These are phyloP conservation scores for Boletus edulis DNA, from an alignment of 768 basidiomycete genomes.

Conservation along the genomic window DNA sequence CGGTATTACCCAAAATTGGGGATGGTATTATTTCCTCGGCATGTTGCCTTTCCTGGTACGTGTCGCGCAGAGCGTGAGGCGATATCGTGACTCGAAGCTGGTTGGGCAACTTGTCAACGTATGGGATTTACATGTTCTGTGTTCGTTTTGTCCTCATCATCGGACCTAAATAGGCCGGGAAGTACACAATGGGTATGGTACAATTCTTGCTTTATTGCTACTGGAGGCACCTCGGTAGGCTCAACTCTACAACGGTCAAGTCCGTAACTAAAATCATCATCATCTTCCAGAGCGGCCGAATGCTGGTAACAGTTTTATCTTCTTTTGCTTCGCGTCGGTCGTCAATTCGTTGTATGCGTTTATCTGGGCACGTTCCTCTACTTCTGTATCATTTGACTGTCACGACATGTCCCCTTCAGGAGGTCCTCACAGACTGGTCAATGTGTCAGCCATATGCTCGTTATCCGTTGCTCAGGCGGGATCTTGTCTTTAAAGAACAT, in stretches of 20 bases:
- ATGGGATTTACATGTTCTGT: constrained; percentile 19
- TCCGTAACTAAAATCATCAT: not conserved
- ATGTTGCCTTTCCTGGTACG: constrained; percentile 73
- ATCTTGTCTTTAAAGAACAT: constrained; percentile 68
- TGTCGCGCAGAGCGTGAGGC: constrained; percentile 81
- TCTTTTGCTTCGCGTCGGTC: constrained; percentile 66
- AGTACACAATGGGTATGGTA: constrained; percentile 70
- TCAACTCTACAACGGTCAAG: not conserved
- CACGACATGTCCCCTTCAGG: constrained; percentile 42
- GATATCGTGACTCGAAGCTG: constrained; percentile 76
- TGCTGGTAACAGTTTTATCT: constrained; percentile 51
- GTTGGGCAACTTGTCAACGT: constrained; percentile 88
- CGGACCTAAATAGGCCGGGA: constrained; percentile 62
- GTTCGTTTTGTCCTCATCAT: not conserved
- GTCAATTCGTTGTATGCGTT: constrained; percentile 68
- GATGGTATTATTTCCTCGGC: constrained; percentile 54
- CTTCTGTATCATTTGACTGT: not conserved
- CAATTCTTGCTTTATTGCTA: constrained; percentile 66
- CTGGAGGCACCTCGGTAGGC: constrained; percentile 69
- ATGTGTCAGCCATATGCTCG: constrained; percentile 56
- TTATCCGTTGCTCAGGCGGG: constrained; percentile 65
- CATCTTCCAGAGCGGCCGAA: constrained; percentile 28
- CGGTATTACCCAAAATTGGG: constrained; percentile 53
- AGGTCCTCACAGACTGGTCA: constrained; percentile 91
- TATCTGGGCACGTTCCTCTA: constrained; percentile 63